Evolutionary conservation across 1,139 yeast genomes (phyloP).

Genomic region (Debaryomyces robertsiae): DNA sequence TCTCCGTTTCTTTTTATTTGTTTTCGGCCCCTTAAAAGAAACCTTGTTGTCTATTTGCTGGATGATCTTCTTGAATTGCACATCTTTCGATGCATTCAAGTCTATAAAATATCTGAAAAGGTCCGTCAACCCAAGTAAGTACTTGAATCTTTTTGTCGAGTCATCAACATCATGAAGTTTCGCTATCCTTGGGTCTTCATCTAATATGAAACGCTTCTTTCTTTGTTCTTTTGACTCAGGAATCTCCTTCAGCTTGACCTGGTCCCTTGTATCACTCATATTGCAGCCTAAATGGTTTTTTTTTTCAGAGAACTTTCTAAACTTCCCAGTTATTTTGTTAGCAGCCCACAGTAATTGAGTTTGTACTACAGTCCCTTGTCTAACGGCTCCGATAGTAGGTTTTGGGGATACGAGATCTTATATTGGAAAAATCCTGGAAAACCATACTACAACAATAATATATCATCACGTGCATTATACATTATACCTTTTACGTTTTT

Average conservation of each 20-base stretch:
- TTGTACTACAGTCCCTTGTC: not conserved
- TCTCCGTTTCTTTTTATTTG: conserved; percentile 34
- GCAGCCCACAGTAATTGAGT: no score
- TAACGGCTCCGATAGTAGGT: not conserved
- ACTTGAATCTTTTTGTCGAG: conserved; percentile 77
- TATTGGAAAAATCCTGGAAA: not conserved
- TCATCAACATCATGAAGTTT: conserved; percentile 62
- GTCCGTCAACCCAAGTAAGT: conserved; percentile 80
- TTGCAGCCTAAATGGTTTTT: conserved; percentile 7
- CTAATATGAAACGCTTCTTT: conserved; percentile 49
- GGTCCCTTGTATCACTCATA: conserved; percentile 4
- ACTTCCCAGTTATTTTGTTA: no score
- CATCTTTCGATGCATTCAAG: conserved; percentile 74
- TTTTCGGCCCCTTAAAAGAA: conserved; percentile 27
- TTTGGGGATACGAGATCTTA: not conserved
- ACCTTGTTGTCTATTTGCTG: conserved; percentile 44
- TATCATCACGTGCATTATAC: not conserved
- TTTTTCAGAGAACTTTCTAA: no score
- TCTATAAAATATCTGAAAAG: conserved; percentile 88
- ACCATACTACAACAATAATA: not conserved
- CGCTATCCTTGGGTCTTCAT: conserved; percentile 56
- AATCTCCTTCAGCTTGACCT: not conserved
- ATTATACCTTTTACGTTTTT: not conserved
- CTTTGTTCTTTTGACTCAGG: conserved; percentile 40
- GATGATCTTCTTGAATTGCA: conserved; percentile 55